Evolutionary conservation across 129 eudicot species (phyloP).

Genomic region (Rutidosis leptorrhynchoides): DNA sequence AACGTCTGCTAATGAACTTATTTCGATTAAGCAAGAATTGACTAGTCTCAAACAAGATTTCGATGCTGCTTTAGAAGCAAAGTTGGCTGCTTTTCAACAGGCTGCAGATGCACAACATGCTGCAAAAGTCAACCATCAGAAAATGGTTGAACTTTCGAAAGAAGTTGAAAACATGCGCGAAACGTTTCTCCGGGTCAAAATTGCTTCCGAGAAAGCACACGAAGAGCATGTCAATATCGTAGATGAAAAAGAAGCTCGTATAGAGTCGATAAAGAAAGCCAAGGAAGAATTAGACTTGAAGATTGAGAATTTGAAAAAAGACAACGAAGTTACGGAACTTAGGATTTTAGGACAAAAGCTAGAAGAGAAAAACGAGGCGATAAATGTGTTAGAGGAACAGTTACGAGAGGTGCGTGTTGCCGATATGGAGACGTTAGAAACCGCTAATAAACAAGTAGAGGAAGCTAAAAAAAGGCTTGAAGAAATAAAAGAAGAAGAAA

Average conservation of each 20-base stretch:
- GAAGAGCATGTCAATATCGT: constrained; percentile 43
- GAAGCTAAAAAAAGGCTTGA: constrained; percentile 43
- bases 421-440: constrained; percentile 38
- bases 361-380: constrained; percentile 53
- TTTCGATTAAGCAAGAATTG: constrained; percentile 66
- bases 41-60: constrained; percentile 70
- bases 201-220: constrained; percentile 43
- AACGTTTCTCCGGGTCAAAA: constrained; percentile 48
- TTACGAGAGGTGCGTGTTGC: constrained; percentile 45
- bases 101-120: constrained; percentile 70
- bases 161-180: constrained; percentile 51
- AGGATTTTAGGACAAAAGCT: constrained; percentile 41
- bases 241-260: constrained; percentile 44
- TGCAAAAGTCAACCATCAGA: constrained; percentile 48
- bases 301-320: constrained; percentile 42
- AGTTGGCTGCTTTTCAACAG: constrained; percentile 49
- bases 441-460: constrained; percentile 41
- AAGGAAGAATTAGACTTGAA: constrained; percentile 44
- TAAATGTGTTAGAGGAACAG: constrained; percentile 54
- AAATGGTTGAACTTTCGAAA: constrained; percentile 43
- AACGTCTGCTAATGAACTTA: constrained; percentile 60
- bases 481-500: constrained; percentile 43
- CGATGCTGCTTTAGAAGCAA: constrained; percentile 60
- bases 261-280: constrained; percentile 27
- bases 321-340: constrained; percentile 29